Evolutionary conservation across 108 stramenopile genomes (phyloP), one percentile per base, ranked within the genome.

Genomic region (Schizochytrium sp.): DNA sequence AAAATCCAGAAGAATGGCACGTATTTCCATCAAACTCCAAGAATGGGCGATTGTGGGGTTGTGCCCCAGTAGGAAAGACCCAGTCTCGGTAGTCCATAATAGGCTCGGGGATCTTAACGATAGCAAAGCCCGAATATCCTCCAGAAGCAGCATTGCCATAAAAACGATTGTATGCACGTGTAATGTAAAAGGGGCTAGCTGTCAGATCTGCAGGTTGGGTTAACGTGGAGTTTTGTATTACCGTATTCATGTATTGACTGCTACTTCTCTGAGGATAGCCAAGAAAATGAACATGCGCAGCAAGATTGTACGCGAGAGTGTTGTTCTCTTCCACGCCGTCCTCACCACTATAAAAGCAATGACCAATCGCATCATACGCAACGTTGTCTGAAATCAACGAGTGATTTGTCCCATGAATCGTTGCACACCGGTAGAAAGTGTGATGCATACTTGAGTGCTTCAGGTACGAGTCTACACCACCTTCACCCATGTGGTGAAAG

Each of bases 251-350:
- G 45, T 45, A n/a, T 50, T 83, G 73, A 19, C 19, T 59, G 58
- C 0, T 28, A 28, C 28, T 28, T 28, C 28, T 28, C 28, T 28
- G 28, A 28, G 57, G 55, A 8, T 46, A 40, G 5, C 93, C 92
- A 44, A 94, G 89, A 0, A 87, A 47, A 61, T 94, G 94, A 13
- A 94, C 89, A 61, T 93, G 93, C 3, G 94, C 94, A 1, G 88
- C 93, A 61, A 94, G 90, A 61, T 94, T 94, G 88, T 53, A 92
- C 42, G 72, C 57, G 17, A 94, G 72, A 17, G 56, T 90, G 72
- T 94, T 94, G 59, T 92, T 55, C 87, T 91, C 87, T 60, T 94
- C 94, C 45, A 93, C 90, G 4, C 94, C 94, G 89, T 94, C 93
- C 57, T 94, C 94, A 8, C 92, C 50, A 13, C 17, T 38, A 73